phyloP scores from a whole-genome alignment of 2,329 filamentous ascomycete genomes.

The Diaporthe sp. region DNA sequence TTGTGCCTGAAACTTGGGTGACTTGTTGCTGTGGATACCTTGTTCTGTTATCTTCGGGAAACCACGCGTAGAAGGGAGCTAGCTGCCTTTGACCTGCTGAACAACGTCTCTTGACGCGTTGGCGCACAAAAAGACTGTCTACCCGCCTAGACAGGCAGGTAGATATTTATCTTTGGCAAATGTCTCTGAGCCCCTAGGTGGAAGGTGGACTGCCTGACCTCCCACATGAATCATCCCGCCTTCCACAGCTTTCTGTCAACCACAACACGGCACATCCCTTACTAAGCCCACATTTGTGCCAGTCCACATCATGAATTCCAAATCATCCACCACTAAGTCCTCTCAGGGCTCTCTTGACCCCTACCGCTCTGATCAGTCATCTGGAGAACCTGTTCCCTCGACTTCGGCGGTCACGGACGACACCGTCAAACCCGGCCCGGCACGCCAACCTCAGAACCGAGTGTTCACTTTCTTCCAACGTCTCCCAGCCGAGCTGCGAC shows the following conservation, averaged over 20 bases:
- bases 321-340: neutral
- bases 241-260: neutral
- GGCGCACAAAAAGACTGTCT: neutral
- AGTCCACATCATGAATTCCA: neutral
- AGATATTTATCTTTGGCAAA: neutral
- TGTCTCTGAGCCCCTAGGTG: neutral
- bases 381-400: rapidly evolving
- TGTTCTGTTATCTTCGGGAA: too few relatives aligned
- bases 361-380: neutral
- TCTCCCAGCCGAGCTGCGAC: neutral
- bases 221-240: neutral
- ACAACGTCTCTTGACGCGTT: neutral
- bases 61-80: too few relatives aligned
- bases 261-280: neutral
- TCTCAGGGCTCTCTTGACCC: neutral
- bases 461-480: neutral
- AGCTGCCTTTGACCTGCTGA: too few relatives aligned
- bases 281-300: too few relatives aligned
- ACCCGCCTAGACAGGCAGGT: too few relatives aligned
- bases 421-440: neutral
- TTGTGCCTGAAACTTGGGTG: too few relatives aligned
- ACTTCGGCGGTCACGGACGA: too few relatives aligned
- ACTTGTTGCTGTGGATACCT: too few relatives aligned
- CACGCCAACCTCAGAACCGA: neutral
- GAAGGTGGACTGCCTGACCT: neutral